Conservation (phyloP, 495 filamentous ascomycete genomes). For the Penicillium psychrofluorescens region DNA sequence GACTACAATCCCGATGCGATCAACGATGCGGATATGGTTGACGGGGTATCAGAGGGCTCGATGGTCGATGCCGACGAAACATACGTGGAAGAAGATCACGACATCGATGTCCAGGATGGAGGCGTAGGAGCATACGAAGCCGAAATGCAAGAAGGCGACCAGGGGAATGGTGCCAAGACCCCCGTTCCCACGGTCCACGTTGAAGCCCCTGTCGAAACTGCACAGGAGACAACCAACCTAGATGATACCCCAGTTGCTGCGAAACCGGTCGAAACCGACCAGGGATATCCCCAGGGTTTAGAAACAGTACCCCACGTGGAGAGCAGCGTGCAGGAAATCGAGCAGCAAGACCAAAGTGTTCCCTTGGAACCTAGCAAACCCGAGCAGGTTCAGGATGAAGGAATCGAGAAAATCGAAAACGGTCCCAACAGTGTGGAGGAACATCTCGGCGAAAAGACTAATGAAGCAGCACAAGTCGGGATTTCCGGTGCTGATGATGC, state of each 20-base stretch:
- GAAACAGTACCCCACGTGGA: not conserved
- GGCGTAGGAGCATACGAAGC: slow-evolving; percentile 28
- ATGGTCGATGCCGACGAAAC: slow-evolving; percentile 31
- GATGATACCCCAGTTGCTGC: not conserved
- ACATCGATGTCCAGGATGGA: slow-evolving; percentile 28
- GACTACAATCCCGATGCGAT: slow-evolving; percentile 23
- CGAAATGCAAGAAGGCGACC: slow-evolving; percentile 40
- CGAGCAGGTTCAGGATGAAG: not conserved
- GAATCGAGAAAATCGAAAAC: not conserved
- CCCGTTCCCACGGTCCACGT: slow-evolving; percentile 23
- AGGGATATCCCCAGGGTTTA: not conserved
- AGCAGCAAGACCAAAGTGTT: not conserved
- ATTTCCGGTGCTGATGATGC: slow-evolving; percentile 4
- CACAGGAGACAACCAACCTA: slow-evolving; percentile 7
- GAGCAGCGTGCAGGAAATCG: not conserved
- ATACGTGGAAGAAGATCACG: slow-evolving; percentile 21
- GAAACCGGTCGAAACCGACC: not conserved
- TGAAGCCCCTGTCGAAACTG: slow-evolving; percentile 7
- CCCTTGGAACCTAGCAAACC: not conserved
- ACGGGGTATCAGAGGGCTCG: slow-evolving; percentile 35
- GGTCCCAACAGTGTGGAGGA: not conserved
- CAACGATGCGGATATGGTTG: slow-evolving; percentile 44
- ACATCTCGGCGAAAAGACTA: slow-evolving; percentile 15
- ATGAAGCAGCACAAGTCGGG: slow-evolving; percentile 12
- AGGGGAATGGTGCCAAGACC: slow-evolving; percentile 25